phyloP scores from a whole-genome alignment of 75 land plant species.

The Sequoiadendron giganteum region DNA sequence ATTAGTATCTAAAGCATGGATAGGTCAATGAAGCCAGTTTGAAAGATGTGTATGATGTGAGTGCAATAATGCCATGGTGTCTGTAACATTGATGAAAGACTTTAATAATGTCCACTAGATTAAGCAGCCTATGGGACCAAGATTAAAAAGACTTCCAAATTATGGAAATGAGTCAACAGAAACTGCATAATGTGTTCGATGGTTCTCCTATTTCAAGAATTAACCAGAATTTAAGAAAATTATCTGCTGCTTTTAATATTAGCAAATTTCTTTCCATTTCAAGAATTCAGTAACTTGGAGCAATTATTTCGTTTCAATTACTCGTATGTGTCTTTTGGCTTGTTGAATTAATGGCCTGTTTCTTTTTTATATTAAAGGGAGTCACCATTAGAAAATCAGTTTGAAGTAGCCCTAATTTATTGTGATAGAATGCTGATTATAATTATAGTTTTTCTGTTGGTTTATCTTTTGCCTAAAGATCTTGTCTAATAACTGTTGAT shows the following conservation, averaged over 20 bases:
- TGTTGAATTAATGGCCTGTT: neutral
- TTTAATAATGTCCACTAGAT: too few relatives aligned
- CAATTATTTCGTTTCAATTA: too few relatives aligned
- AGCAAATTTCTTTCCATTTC: neutral
- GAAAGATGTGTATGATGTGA: neutral
- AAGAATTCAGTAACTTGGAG: conserved; percentile 3
- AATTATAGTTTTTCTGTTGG: neutral
- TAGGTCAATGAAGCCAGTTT: neutral
- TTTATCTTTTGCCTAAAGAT: neutral
- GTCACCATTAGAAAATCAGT: neutral
- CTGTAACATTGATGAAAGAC: neutral
- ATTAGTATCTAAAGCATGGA: neutral
- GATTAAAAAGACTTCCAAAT: neutral
- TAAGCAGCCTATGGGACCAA: too few relatives aligned
- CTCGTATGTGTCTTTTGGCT: neutral
- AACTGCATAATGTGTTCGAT: neutral
- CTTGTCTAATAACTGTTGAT: neutral
- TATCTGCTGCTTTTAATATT: neutral
- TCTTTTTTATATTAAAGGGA: neutral
- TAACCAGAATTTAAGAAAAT: neutral
- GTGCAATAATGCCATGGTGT: neutral
- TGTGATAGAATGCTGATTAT: neutral
- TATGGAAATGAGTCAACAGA: neutral
- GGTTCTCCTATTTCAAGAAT: conserved; percentile 8
- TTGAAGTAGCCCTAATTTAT: neutral